These are phyloP conservation scores for Puccinia coronata DNA, from an alignment of 1,284 basidiomycete genomes.

Conservation along the genomic window DNA sequence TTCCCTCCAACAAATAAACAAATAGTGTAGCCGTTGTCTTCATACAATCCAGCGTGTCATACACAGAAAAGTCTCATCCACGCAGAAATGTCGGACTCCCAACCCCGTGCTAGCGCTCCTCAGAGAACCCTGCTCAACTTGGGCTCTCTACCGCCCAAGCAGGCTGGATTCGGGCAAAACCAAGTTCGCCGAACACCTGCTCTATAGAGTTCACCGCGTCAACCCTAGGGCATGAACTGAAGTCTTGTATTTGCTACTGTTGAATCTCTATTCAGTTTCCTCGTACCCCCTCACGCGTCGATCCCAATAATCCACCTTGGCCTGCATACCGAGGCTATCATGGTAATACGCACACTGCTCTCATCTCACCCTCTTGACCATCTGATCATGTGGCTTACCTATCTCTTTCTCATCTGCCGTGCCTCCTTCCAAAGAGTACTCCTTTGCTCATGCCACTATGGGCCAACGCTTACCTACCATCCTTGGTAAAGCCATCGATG, in stretches of 20 bases:
- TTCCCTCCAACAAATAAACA: background rate
- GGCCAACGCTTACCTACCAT: slow-evolving; percentile 91
- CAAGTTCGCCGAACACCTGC: slow-evolving; percentile 49
- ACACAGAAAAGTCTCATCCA: background rate
- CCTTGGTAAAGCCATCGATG: slow-evolving; percentile 92
- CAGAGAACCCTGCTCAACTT: slow-evolving; percentile 47
- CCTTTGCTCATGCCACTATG: slow-evolving; percentile 63
- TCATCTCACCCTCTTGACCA: too few relatives aligned
- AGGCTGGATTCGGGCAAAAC: slow-evolving; percentile 50
- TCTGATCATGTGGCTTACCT: background rate
- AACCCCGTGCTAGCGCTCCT: slow-evolving; percentile 18
- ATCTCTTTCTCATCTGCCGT: background rate
- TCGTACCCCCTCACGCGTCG: slow-evolving; percentile 62
- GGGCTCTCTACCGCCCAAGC: slow-evolving; percentile 49
- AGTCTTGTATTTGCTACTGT: background rate
- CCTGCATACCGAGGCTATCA: slow-evolving; percentile 64
- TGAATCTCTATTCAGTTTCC: slow-evolving; percentile 58
- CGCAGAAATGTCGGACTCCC: background rate
- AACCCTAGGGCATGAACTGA: background rate
- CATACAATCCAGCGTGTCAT: background rate
- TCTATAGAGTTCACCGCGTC: background rate
- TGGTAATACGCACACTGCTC: slow-evolving; percentile 58
- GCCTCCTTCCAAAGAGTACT: slow-evolving; percentile 54
- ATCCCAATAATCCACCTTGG: slow-evolving; percentile 96
- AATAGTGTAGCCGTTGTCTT: background rate